phyloP scores from a whole-genome alignment of 1,284 basidiomycete species.

The Cystobasidium pallidum region DNA sequence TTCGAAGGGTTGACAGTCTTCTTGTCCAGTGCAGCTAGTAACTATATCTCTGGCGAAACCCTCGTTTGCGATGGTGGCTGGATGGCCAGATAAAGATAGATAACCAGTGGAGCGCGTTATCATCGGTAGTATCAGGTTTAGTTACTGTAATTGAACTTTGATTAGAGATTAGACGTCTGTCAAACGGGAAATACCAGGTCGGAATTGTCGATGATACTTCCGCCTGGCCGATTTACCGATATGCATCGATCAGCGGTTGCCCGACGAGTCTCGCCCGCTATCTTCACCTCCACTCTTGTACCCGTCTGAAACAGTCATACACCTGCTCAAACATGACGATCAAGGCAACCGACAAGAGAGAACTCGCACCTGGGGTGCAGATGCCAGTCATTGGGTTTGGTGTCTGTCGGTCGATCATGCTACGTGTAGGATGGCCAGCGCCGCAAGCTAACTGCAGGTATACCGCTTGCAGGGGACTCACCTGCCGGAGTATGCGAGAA shows the following conservation, averaged over 20 bases:
- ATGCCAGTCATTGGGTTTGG: constrained; percentile 41
- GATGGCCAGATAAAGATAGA: constrained; percentile 46
- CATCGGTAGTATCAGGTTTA: not conserved
- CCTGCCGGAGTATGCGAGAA: constrained; percentile 31
- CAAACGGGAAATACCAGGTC: too few species aligned
- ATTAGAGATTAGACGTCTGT: too few species aligned
- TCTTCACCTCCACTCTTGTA: too few species aligned
- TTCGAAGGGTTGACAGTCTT: constrained; percentile 88
- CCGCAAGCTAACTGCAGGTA: not conserved
- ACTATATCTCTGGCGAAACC: constrained; percentile 86
- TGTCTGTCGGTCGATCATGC: constrained; percentile 12
- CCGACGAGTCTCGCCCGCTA: too few species aligned
- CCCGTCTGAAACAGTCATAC: not conserved
- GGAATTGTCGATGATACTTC: not conserved
- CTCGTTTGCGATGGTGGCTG: constrained; percentile 56
- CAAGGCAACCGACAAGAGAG: constrained; percentile 32
- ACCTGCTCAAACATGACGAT: constrained; percentile 14
- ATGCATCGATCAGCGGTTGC: not conserved
- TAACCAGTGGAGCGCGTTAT: not conserved
- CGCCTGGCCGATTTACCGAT: not conserved
- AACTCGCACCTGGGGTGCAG: constrained; percentile 38
- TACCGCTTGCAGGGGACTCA: constrained; percentile 23
- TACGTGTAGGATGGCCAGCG: not conserved
- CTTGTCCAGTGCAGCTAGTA: constrained; percentile 79
- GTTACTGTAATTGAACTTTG: too few species aligned